A percentile compares a stretch with the other conserved stretches of the same genome.
These are phyloP conservation scores for Apiospora saccharicola DNA, from an alignment of 2,329 filamentous ascomycete genomes.

Conservation along the genomic window DNA sequence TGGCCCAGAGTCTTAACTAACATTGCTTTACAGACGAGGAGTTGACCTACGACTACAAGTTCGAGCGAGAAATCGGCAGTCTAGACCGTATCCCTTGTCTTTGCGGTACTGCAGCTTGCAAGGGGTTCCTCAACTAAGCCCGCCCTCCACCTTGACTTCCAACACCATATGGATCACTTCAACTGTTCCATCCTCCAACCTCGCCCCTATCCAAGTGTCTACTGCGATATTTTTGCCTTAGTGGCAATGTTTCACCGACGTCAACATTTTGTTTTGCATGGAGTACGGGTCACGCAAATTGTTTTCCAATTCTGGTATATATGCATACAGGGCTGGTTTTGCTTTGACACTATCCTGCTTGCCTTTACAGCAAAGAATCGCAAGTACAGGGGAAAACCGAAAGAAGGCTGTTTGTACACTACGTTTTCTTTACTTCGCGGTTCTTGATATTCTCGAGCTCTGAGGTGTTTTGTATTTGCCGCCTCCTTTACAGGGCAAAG, in stretches of 20 bases:
- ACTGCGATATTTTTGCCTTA: neutral
- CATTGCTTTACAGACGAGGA: slow-evolving; percentile 78
- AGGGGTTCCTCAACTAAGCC: slow-evolving; percentile 94
- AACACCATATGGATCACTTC: neutral
- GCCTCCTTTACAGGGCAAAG: neutral
- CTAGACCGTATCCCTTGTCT: slow-evolving; percentile 96
- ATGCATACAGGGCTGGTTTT: slow-evolving; percentile 34
- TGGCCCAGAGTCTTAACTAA: slow-evolving; percentile 33
- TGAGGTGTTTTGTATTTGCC: slow-evolving; percentile 19
- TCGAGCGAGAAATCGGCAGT: slow-evolving; percentile 95
- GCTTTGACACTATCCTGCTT: slow-evolving; percentile 4
- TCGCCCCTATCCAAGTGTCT: neutral
- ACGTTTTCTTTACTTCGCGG: slow-evolving; percentile 3
- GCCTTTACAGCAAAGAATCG: slow-evolving; percentile 13
- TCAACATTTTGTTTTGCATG: slow-evolving; percentile 7
- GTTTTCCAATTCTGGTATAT: slow-evolving; percentile 32
- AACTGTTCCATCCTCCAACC: neutral
- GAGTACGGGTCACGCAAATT: slow-evolving; percentile 6
- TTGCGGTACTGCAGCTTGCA: slow-evolving; percentile 94
- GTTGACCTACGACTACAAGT: slow-evolving; percentile 99
- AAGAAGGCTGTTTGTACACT: slow-evolving; percentile 20
- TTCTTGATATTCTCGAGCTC: slow-evolving; percentile 16
- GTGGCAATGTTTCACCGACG: neutral
- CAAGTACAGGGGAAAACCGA: slow-evolving; percentile 12
- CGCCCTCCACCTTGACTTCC: neutral